Conservation (phyloP, 805 yeast species). For the Grigorovia transvaalensis region DNA sequence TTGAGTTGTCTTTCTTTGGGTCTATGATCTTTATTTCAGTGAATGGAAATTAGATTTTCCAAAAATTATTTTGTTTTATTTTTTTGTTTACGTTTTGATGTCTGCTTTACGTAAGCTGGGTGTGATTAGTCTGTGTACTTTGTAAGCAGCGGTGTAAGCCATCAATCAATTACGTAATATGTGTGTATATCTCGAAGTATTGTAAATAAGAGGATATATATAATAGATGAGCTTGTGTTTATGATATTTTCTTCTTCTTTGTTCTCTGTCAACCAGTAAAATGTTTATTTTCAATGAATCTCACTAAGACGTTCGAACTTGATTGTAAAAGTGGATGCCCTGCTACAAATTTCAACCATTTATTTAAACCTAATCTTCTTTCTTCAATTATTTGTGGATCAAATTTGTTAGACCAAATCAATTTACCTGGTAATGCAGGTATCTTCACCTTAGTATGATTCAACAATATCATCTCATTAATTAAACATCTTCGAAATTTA, state of each 20-base stretch:
- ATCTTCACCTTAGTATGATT: constrained; percentile 51
- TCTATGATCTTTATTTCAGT: too few species aligned
- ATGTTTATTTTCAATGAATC: constrained; percentile 76
- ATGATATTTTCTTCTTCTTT: too few species aligned
- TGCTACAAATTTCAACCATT: constrained; percentile 67
- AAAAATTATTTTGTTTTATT: too few species aligned
- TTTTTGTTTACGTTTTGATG: too few species aligned
- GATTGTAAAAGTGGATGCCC: constrained; percentile 92
- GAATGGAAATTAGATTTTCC: too few species aligned
- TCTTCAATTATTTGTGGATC: constrained; percentile 74
- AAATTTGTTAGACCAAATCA: constrained; percentile 58
- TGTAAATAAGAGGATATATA: too few species aligned
- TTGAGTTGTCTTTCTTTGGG: too few species aligned
- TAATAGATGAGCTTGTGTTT: neutral
- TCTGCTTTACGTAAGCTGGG: too few species aligned
- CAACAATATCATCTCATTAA: constrained; percentile 50
- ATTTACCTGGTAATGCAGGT: constrained; percentile 88
- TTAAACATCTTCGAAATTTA: constrained; percentile 59
- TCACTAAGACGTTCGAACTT: constrained; percentile 63
- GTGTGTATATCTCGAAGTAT: too few species aligned
- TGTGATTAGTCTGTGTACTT: too few species aligned
- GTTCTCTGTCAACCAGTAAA: constrained; percentile 17
- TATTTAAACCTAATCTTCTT: constrained; percentile 73
- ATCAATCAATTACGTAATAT: too few species aligned
- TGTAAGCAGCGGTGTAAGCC: too few species aligned